Base-by-base conservation (phyloP, 805 yeast genomes). In the Yarrowia yakushimensis region DNA sequence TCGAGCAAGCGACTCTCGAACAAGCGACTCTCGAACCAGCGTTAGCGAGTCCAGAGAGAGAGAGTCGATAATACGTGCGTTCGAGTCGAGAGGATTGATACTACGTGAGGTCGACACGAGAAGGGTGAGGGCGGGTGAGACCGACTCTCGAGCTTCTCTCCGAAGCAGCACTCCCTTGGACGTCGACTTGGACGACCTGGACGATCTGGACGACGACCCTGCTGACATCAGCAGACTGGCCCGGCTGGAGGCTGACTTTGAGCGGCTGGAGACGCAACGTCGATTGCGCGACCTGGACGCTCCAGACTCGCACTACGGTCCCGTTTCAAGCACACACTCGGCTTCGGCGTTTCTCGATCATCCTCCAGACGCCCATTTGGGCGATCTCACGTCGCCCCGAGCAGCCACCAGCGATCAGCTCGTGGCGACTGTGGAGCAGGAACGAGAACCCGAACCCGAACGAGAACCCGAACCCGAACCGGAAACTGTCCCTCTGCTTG, bases 261-360 rank as follows among this genome's bases (percentile, higher is more conserved):
- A 45, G 17, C 36, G 52, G 2, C 52, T 45, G 3, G 52, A 45
- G 10, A 45, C 52, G 0, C 36, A 45, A 20, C n/a, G 52, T 2
- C 34, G 52, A 13, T 18, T 45, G 52, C 36, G 52, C 28, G 55
- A 48, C 39, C 31, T 22, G 22, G 55, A 48, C n/a, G 20, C 55
- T 4, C 13, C 27, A 1, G 39, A 48, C 20, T 31, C 55, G 30
- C 55, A 48, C n/a, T 31, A 33, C 13, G 55, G 55, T 9, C 55
- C 55, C 0, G 39, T 31, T 4, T n/a, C 36, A 25, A 27, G 33
- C 46, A n/a, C 15, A 15, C 18, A 2, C 1, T 22, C 46, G 2
- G 9, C 48, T 2, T n/a, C n/a, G 4, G 12, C 52, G 52, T 45
- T 30, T 13, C 22, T 45, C 9, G 39, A 33, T 15, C 55, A 31